These are phyloP conservation scores for Ormosia semicastrata DNA, from an alignment of 306 rosid species.

Conservation along the genomic window DNA sequence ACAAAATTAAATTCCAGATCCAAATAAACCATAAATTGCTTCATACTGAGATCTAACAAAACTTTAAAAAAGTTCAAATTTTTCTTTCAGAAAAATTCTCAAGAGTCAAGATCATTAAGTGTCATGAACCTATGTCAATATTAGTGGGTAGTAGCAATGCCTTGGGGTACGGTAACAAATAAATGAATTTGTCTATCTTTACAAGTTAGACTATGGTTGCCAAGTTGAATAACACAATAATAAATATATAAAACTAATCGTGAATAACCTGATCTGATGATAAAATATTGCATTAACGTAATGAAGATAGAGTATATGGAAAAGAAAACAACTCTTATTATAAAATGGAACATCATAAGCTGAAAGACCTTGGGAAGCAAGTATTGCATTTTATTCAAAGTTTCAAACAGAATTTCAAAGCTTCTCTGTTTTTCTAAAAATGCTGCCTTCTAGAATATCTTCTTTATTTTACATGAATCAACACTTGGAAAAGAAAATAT, in stretches of 20 bases:
- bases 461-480: neutral
- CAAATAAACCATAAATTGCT: neutral
- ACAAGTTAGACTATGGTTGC: neutral
- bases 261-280: neutral
- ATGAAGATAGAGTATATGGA: no score
- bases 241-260: neutral
- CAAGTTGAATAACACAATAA: neutral
- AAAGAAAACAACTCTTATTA: neutral
- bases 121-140: neutral
- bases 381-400: neutral
- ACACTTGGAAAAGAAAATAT: neutral
- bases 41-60: neutral
- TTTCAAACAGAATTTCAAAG: neutral
- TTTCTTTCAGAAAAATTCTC: neutral
- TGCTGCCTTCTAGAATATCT: neutral
- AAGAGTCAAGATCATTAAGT: neutral
- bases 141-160: neutral
- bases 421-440: neutral
- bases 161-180: neutral
- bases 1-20: neutral
- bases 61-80: neutral
- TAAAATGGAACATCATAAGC: neutral
- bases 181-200: neutral
- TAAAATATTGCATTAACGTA: neutral
- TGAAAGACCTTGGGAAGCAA: neutral